phyloP scores from a whole-genome alignment of 176 grass and related monocot species.

The Oryza meyeriana region DNA sequence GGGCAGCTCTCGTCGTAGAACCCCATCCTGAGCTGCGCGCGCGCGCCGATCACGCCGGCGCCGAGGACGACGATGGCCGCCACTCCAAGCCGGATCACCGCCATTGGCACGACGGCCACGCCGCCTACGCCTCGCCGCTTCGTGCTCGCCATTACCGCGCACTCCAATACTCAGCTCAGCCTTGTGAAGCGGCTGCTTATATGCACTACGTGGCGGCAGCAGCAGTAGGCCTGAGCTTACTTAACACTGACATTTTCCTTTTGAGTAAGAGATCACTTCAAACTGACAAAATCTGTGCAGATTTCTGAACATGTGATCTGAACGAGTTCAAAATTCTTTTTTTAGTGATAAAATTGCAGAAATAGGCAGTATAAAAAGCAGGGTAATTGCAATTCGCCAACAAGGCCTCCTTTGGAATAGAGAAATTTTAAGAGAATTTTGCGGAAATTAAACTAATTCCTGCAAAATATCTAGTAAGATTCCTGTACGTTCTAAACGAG shows the following conservation, averaged over 20 bases:
- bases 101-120: neutral
- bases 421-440: no score
- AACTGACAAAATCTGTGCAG: neutral
- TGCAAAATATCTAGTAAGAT: no score
- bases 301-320: no score
- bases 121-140: no score
- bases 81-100: neutral
- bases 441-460: no score
- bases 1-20: conserved; percentile 86
- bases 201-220: neutral
- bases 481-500: no score
- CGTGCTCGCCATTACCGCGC: neutral
- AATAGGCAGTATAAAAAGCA: no score
- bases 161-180: neutral
- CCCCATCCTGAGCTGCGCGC: conserved; percentile 46
- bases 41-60: neutral
- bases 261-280: neutral
- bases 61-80: neutral
- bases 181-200: neutral
- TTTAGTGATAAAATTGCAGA: neutral
- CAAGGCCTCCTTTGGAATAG: no score
- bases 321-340: no score
- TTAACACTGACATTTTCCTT: neutral
- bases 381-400: no score
- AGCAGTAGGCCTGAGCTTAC: neutral